Base-by-base conservation (phyloP, 176 grass and related monocot genomes). In the Carex myosuroides region DNA sequence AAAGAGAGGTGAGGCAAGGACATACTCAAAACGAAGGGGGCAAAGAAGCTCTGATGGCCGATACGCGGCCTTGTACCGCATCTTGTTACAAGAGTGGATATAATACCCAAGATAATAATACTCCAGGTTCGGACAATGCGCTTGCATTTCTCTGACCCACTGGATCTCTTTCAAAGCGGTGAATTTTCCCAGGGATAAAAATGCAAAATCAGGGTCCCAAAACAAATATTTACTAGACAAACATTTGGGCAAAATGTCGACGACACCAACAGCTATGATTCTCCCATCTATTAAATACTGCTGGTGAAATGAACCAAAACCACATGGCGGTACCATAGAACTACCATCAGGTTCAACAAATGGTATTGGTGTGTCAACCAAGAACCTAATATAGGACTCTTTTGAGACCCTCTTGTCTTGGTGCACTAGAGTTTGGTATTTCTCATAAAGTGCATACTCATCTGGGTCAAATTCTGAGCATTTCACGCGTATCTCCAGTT, bases 41-140 rank as follows among this genome's bases (percentile, higher is more conserved):
- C 96, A 98, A 37, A 98, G 91, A 83, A 98, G 91, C 81, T 98
- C 93, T 8, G 96, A 98, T 85, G 96, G 96, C 87, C 85, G 88
- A 80, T 98, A 98, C 59, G 91, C 86, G 48, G 96, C 96, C 90
- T 98, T 98, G 70, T 98, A 98, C 89, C 91, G 91, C 96, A 98
- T 98, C 87, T 98, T 98, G 83, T 79, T 89, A 90, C 96, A 98
- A 60, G 96, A 93, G 83, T 98, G 96, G 82, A 98, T 92, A 67
- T 95, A 98, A 87, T 93, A 98, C 88, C 96, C 96, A 61, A 98
- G 92, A 85, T 98, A 98, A 73, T 98, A 98, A 60, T 93, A 93
- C 89, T 95, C 91, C 86, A 98, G 84, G 78, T 44, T 87, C 73
- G 85, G 92, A 66, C 92, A 94, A 71, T 76, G 82, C 21, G 79